Evolutionary conservation across 148 eudicot genomes (phyloP).

Genomic region (Persicaria maculosa): DNA sequence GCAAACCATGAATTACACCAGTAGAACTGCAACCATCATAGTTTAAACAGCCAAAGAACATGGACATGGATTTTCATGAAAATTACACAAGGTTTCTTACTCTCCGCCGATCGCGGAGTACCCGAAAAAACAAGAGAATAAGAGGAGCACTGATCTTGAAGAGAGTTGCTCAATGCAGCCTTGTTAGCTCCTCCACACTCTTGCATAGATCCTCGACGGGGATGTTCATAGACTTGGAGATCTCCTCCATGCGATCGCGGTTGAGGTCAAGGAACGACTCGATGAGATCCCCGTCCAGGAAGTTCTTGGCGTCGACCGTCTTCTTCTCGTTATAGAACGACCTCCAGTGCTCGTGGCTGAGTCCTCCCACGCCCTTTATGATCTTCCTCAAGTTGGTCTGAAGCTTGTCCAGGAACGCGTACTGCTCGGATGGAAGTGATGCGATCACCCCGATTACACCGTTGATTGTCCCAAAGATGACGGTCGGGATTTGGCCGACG

Average conservation of each 20-base stretch:
- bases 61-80: not conserved
- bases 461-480: slow-evolving; percentile 75
- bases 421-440: slow-evolving; percentile 83
- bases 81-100: too few relatives aligned
- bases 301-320: slow-evolving; percentile 75
- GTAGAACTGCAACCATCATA: not conserved
- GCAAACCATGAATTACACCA: not conserved
- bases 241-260: slow-evolving; percentile 74
- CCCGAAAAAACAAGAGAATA: too few relatives aligned
- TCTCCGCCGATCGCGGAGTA: too few relatives aligned
- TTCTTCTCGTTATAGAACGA: slow-evolving; percentile 90
- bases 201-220: slow-evolving; percentile 93
- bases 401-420: slow-evolving; percentile 70
- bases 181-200: slow-evolving; percentile 85
- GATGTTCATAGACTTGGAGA: slow-evolving; percentile 57
- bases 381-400: slow-evolving; percentile 78
- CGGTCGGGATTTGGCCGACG: slow-evolving; percentile 67
- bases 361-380: slow-evolving; percentile 93
- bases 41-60: not conserved
- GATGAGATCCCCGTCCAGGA: slow-evolving; percentile 86
- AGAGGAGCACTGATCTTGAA: too few relatives aligned
- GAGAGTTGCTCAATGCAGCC: slow-evolving; percentile 47
- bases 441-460: slow-evolving; percentile 92
- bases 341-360: slow-evolving; percentile 95
- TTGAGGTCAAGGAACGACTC: slow-evolving; percentile 90